A percentile compares a stretch with the other conserved stretches of the same genome.
Conservation (phyloP, 2,329 filamentous ascomycete species). For the Nectriaceae sp. region DNA sequence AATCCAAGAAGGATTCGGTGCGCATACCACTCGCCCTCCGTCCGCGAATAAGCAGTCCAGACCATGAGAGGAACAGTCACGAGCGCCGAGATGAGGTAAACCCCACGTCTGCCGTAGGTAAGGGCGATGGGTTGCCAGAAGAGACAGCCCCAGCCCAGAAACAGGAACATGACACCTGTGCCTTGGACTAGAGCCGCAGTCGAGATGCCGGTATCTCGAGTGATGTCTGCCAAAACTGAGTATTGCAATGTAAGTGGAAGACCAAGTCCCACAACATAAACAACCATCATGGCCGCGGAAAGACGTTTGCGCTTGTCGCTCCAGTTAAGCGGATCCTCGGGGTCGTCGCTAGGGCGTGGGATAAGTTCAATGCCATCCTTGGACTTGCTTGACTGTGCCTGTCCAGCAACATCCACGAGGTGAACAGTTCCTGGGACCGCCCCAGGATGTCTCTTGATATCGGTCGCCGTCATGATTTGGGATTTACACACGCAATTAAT, state of each 20-base stretch:
- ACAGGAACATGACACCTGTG: conserved; percentile 52
- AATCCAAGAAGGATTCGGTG: conserved; percentile 32
- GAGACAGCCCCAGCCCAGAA: conserved; percentile 52
- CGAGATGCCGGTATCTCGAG: background rate
- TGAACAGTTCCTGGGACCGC: conserved; percentile 41
- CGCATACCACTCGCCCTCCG: conserved; percentile 24
- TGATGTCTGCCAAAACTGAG: background rate
- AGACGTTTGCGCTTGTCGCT: background rate
- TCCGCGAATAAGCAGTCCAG: conserved; percentile 30
- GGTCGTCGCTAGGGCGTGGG: conserved; percentile 21
- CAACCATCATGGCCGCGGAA: conserved; percentile 23
- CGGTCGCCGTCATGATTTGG: background rate
- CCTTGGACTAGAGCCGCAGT: conserved; percentile 30
- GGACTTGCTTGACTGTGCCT: conserved; percentile 34
- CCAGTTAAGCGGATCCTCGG: conserved; percentile 28
- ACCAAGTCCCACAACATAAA: conserved; percentile 45
- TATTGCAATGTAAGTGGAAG: conserved; percentile 34
- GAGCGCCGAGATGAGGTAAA: conserved; percentile 44
- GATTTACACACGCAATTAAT: no score
- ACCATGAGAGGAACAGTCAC: conserved; percentile 24
- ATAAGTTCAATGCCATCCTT: conserved; percentile 27
- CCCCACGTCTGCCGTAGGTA: conserved; percentile 51
- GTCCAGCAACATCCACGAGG: conserved; percentile 18
- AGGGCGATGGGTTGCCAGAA: conserved; percentile 55
- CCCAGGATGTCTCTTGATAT: background rate